Conservation (phyloP, 495 filamentous ascomycete species). For the Amniculicola lignicola region DNA sequence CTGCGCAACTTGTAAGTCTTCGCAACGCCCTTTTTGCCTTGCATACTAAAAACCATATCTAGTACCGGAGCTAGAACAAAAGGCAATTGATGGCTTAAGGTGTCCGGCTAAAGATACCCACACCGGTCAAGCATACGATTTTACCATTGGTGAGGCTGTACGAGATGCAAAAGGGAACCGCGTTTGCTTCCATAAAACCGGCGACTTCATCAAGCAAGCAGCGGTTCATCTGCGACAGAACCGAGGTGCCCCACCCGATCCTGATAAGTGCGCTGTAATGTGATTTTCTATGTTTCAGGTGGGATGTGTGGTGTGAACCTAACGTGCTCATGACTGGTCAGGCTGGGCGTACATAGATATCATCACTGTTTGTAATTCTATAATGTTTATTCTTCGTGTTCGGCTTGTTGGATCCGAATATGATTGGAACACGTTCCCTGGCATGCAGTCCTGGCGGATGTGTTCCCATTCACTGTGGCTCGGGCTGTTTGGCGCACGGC, state of each 20-base stretch:
- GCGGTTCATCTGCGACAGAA: conserved; percentile 27
- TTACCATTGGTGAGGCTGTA: conserved; percentile 43
- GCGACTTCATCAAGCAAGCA: conserved; percentile 44
- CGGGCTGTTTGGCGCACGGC: too few species aligned
- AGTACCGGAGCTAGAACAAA: conserved; percentile 41
- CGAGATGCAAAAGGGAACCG: conserved; percentile 41
- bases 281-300: conserved; percentile 5
- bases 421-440: conserved; percentile 25
- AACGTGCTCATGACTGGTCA: too few species aligned
- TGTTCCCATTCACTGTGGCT: too few species aligned
- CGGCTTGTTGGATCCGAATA: neutral
- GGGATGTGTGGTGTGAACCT: too few species aligned
- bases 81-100: conserved; percentile 38
- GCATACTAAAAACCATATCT: neutral
- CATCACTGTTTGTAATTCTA: too few species aligned
- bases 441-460: too few species aligned
- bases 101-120: conserved; percentile 44
- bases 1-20: conserved; percentile 36
- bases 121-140: conserved; percentile 42
- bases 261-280: conserved; percentile 29
- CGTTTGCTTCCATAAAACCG: conserved; percentile 45
- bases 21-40: neutral
- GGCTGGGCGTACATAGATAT: too few species aligned
- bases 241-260: conserved; percentile 19
- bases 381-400: too few species aligned